Conservation (phyloP, 345 rosid species). For the Tarenaya hassleriana region DNA sequence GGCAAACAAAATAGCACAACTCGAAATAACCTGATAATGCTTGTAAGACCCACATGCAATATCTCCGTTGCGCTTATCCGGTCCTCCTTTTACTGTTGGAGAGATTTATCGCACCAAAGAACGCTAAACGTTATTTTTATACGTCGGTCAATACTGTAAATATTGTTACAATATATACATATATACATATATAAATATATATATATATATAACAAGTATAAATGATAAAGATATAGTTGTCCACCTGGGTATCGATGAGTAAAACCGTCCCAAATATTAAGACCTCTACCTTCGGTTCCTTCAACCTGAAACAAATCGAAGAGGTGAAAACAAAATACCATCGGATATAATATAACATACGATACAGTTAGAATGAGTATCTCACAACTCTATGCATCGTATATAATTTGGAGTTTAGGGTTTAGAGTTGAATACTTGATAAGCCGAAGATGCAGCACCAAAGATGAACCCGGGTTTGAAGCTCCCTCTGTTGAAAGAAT, state of each 20-base stretch:
- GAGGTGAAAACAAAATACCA: background rate
- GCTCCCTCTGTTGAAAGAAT: background rate
- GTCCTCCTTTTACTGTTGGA: conserved; percentile 33
- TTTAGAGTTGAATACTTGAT: background rate
- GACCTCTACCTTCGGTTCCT: conserved; percentile 33
- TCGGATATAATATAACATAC: no score
- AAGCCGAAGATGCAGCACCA: background rate
- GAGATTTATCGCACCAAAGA: no score
- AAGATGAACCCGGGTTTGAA: background rate
- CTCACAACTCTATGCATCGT: no score
- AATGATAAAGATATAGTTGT: background rate
- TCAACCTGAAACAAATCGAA: conserved; percentile 31
- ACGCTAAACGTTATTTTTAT: background rate
- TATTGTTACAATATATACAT: no score
- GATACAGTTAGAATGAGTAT: no score
- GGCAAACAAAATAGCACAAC: no score
- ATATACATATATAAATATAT: no score
- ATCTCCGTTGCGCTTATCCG: conserved; percentile 41
- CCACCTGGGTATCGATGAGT: conserved; percentile 43
- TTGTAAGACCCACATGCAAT: conserved; percentile 16
- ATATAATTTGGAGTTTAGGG: no score
- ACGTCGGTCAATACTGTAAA: background rate
- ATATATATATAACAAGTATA: background rate
- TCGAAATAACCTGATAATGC: no score
- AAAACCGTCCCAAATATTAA: conserved; percentile 40